A percentile compares a stretch with the other conserved stretches of the same genome.
Conservation (phyloP, 2,329 filamentous ascomycete genomes). For the Aspergillus brunneoviolaceus region DNA sequence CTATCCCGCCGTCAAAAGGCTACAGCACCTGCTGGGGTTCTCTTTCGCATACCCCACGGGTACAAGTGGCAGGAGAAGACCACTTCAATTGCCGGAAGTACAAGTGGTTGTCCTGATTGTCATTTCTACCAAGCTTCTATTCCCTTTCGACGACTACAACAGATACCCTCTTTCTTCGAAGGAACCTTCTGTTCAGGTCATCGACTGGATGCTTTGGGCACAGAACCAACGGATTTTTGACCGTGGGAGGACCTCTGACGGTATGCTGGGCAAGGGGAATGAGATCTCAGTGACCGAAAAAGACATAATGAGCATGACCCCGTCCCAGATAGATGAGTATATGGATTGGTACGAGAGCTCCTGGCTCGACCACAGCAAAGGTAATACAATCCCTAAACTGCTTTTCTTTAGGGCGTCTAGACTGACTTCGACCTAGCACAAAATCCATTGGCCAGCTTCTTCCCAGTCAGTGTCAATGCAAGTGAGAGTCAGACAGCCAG, state of each 20-base stretch:
- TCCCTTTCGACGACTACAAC: slow-evolving; percentile 65
- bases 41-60: slow-evolving; percentile 54
- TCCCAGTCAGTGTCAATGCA: slow-evolving; percentile 34
- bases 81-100: slow-evolving; percentile 69
- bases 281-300: slow-evolving; percentile 59
- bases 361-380: slow-evolving; percentile 47
- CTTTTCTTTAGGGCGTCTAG: not conserved
- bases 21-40: slow-evolving; percentile 58
- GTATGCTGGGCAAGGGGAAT: slow-evolving; percentile 45
- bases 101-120: slow-evolving; percentile 70
- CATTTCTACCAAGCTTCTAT: slow-evolving; percentile 74
- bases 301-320: slow-evolving; percentile 62
- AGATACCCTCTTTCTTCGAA: slow-evolving; percentile 51
- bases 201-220: slow-evolving; percentile 75
- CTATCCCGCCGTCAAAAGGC: slow-evolving; percentile 56
- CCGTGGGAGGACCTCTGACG: slow-evolving; percentile 29
- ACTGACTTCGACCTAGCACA: slow-evolving; percentile 16
- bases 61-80: slow-evolving; percentile 36
- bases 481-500: slow-evolving; percentile 14
- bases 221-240: slow-evolving; percentile 47
- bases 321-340: slow-evolving; percentile 68
- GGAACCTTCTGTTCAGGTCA: slow-evolving; percentile 58
- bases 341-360: slow-evolving; percentile 75
- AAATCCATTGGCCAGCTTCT: slow-evolving; percentile 44
- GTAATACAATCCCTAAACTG: slow-evolving; percentile 14